Evolutionary conservation across 257 asterid genomes (phyloP).

Genomic region (Solanum bulbocastanum): DNA sequence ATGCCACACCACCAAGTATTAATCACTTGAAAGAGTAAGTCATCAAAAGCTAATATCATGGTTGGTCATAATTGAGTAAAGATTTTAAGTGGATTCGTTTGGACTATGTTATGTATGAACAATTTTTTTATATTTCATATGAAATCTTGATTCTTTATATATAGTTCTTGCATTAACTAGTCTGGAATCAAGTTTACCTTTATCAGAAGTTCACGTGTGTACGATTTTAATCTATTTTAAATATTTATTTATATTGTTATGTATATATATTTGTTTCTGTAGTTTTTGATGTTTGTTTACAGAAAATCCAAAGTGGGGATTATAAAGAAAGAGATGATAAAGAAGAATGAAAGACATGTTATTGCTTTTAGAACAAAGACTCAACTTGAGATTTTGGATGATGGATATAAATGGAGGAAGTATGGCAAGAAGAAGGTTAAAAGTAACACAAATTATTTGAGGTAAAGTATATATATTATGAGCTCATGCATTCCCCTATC

Average conservation of each 20-base stretch:
- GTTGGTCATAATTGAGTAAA: not conserved
- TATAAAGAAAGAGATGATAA: not conserved
- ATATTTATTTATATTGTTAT: not conserved
- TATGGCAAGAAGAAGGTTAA: constrained; percentile 68
- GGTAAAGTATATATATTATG: constrained; percentile 17
- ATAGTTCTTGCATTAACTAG: not conserved
- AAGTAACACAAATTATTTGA: constrained; percentile 51
- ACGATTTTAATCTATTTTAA: not conserved
- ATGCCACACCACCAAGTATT: not conserved
- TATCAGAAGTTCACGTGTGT: not conserved
- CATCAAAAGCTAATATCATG: not conserved
- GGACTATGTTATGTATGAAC: not conserved
- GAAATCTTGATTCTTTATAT: not conserved
- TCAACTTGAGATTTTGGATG: constrained; percentile 43
- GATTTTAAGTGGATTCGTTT: not conserved
- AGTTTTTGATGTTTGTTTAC: not conserved
- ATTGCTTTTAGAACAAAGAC: constrained; percentile 39
- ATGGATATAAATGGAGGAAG: constrained; percentile 65
- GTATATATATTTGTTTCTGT: not conserved
- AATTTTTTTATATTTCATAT: not conserved
- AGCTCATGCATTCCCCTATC: not conserved
- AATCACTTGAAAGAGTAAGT: constrained; percentile 5
- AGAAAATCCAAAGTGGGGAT: not conserved
- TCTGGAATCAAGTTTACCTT: not conserved
- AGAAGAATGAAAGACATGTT: not conserved